Percentiles rank a stretch among this genome's conserved stretches.
Conservation (phyloP, 108 stramenopile genomes). For the Nannochloropsis gaditana region DNA sequence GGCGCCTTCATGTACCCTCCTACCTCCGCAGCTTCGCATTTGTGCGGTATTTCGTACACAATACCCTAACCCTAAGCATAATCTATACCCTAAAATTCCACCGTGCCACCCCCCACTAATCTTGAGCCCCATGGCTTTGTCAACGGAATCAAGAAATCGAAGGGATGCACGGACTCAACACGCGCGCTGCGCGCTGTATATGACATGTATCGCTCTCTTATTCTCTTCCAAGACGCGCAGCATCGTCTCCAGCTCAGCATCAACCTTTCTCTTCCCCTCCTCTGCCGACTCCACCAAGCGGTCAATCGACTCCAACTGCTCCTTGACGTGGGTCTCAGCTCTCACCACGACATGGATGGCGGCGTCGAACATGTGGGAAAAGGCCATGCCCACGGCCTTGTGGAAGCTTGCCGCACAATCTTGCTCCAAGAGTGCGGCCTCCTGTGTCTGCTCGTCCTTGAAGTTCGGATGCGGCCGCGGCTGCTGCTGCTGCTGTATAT, state of each 20-base stretch:
- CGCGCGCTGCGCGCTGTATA: background rate
- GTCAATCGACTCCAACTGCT: background rate
- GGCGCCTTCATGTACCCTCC: too few relatives aligned
- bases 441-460: background rate
- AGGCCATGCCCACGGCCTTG: background rate
- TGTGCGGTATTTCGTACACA: too few relatives aligned
- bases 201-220: background rate
- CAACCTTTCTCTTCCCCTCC: background rate
- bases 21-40: too few relatives aligned
- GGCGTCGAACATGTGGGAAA: background rate
- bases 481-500: background rate
- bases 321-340: background rate
- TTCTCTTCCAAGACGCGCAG: background rate
- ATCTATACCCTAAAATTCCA: too few relatives aligned
- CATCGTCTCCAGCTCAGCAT: background rate
- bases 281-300: background rate
- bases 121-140: too few relatives aligned
- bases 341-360: background rate
- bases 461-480: background rate
- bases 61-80: too few relatives aligned
- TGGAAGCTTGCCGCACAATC: background rate
- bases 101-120: too few relatives aligned
- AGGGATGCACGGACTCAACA: too few relatives aligned
- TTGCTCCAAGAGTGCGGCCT: background rate
- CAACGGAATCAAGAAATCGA: too few relatives aligned